phyloP scores from a whole-genome alignment of 2,329 filamentous ascomycete species.

The Curvularia eragrostidis region DNA sequence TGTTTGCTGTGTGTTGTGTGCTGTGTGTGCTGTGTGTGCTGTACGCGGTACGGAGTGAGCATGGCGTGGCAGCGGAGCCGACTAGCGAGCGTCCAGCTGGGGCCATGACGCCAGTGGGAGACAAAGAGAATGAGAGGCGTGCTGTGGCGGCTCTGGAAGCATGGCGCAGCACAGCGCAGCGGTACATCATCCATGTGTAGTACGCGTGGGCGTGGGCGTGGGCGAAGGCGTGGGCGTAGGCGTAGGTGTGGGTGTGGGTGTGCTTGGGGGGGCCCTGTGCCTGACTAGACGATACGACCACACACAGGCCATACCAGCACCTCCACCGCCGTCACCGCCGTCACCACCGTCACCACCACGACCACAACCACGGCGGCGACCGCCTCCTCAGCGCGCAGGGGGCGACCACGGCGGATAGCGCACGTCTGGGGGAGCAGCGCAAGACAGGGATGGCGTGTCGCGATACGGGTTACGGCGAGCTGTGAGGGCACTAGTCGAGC shows the following conservation, averaged over 20 bases:
- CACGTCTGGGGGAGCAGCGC: constrained; percentile 17
- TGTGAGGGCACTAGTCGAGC: constrained; percentile 19
- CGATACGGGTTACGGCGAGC: constrained; percentile 15
- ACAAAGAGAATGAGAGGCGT: neutral
- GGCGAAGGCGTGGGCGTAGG: neutral
- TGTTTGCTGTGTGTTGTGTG: no score
- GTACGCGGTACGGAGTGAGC: no score
- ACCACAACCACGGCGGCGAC: neutral
- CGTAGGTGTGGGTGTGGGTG: neutral
- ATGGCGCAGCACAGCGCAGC: neutral
- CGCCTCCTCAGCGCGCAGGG: constrained; percentile 9
- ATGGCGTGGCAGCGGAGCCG: neutral
- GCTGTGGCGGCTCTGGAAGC: neutral
- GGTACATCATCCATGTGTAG: neutral
- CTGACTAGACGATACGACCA: constrained; percentile 19
- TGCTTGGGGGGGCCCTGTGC: constrained; percentile 14
- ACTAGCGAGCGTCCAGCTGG: neutral
- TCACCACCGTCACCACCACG: neutral
- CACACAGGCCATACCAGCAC: neutral
- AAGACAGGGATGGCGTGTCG: constrained; percentile 22
- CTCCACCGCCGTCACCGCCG: neutral
- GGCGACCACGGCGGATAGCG: constrained; percentile 11
- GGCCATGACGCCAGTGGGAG: neutral
- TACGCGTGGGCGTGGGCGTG: neutral
- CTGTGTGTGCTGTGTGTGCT: no score